Conservation (phyloP, 169 alveolate species). For the Plasmodium gonderi region DNA sequence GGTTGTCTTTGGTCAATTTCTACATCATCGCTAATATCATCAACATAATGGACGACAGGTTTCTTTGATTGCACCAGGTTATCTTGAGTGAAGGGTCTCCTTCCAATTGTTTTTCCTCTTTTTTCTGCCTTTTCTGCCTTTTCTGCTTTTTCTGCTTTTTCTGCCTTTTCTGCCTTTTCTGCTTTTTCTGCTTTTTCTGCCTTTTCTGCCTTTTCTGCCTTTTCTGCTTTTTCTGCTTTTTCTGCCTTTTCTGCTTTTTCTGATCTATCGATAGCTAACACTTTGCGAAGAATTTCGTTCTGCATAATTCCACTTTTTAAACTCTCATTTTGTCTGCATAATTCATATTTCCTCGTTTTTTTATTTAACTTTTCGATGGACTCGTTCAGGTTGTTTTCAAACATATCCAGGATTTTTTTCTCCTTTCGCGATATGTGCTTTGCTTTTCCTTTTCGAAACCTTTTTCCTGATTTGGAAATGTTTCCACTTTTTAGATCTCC, state of each 20-base stretch:
- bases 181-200: neutral
- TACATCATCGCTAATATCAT: neutral
- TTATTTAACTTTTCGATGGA: slow-evolving; percentile 38
- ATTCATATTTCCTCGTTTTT: slow-evolving; percentile 51
- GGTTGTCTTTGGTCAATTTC: neutral
- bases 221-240: neutral
- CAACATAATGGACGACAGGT: neutral
- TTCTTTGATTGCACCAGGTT: neutral
- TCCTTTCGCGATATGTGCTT: slow-evolving; percentile 1
- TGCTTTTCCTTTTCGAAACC: neutral
- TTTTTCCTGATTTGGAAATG: neutral
- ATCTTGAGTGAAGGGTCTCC: neutral
- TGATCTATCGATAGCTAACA: neutral
- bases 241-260: neutral
- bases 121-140: neutral
- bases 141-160: neutral
- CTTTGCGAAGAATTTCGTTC: slow-evolving; percentile 38
- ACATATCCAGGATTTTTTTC: slow-evolving; percentile 48
- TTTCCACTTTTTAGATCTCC: no score
- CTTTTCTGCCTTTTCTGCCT: neutral
- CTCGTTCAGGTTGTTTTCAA: slow-evolving; percentile 25
- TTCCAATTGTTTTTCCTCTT: neutral
- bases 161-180: neutral
- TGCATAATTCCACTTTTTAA: neutral
- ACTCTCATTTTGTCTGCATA: slow-evolving; percentile 12